Base-by-base conservation (phyloP, 1,284 basidiomycete genomes). In the Thelephora terrestris region DNA sequence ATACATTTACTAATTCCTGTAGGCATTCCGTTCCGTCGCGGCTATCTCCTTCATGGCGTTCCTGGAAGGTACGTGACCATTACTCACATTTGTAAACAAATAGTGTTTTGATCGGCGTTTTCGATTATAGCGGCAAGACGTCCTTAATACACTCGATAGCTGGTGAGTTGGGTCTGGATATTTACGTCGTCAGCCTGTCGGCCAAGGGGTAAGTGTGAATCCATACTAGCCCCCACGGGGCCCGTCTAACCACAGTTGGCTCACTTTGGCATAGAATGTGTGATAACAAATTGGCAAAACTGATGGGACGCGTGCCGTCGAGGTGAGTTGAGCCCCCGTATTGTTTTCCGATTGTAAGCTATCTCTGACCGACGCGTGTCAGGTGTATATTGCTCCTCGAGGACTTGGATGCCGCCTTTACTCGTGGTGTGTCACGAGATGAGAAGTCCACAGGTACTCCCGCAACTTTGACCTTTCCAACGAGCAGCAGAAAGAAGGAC, bases 381-480 rank as follows among this genome's bases (percentile, higher is more conserved):
- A 85, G 85, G 70, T 89, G 85, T 71, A 90, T 92, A 53, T 71
- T 92, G 57, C 78, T 92, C 64, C 74, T 92, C 62, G 90, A 92
- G 68, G 88, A 90, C 71, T 71, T 90, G 57, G 86, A 90, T 62
- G 87, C 87, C 50, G 87, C 86, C 29, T 90, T 90, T 68, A 90
- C 86, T 53, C 82, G 85, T 43, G 83, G 81, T 44, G 79, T 89
- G 58, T 82, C 78, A 61, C 86, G 87, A 64, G 87, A 89, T 64
- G 70, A 79, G 43, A 75, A 66, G 17, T 87, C 86, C 4, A 90
- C 86, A 10, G 86, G 86, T 25, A 67, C 71, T 18, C 86, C 87
- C 6, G 73, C 75, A 21, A 63, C 68, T 24, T 69, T 2, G 64
- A 59, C 29, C 58, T 71, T 27, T 63, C 70, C 2, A 10, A 65